Base-by-base conservation (phyloP, 2,329 filamentous ascomycete genomes). In the Pseudofabraea citricarpa region DNA sequence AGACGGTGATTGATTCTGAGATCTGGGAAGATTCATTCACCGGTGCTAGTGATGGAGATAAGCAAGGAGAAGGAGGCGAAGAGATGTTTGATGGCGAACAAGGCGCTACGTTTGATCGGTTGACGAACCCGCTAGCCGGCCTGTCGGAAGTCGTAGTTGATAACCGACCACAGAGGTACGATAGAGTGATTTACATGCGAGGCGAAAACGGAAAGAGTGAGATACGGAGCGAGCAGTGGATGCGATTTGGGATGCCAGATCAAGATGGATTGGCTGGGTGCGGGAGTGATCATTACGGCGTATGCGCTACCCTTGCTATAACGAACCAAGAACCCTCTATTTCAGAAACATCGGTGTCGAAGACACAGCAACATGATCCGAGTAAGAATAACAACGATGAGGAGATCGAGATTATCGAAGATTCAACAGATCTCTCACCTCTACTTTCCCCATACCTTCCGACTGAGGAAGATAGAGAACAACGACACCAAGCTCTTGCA, bases 31-130 rank as follows among this genome's bases (percentile, higher is more conserved):
- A 64, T 13, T 70, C 70, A 0, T 64, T 83, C 2, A 52, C 69
- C 3, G 79, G 84, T 51, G 59, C 70, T 1, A 82, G 77, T 13
- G 22, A 15, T 74, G 52, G 66, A 3, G 26, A 29, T 29, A 1
- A 62, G n/a, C n/a, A n/a, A n/a, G n/a, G n/a, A n/a, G n/a, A n/a
- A n/a, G n/a, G n/a, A 67, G 21, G 33, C 10, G 41, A 37, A 6
- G 36, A 47, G 3, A n/a, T 33, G 1, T 72, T 70, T 22, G 72
- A 78, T 41, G 82, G 80, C 2, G 81, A 85, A 56, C 70, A 79
- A 47, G 81, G 80, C 2, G 77, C 79, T 3, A 86, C 82, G 0
- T 85, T 82, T 56, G 74, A 85, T 53, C 81, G 81, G 1, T 62
- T 62, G 2, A 62, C 62, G 5, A 86, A 86, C 52, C 57, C 61